These are phyloP conservation scores for Corchorus olitorius DNA, from an alignment of 345 rosid genomes.

Conservation along the genomic window DNA sequence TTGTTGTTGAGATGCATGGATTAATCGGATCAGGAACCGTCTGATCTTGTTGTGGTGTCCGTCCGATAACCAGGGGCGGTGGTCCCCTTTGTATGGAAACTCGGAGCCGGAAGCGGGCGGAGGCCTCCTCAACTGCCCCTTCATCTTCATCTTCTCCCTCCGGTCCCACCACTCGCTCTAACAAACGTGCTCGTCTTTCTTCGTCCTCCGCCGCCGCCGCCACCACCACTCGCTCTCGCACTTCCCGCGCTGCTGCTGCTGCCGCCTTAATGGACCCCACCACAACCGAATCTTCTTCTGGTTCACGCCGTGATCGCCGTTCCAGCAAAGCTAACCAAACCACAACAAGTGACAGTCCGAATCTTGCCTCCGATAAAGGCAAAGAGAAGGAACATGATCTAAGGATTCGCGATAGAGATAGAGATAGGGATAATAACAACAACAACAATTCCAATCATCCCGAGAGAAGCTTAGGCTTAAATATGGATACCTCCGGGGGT, in stretches of 20 bases:
- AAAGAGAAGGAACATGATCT: conserved; percentile 92
- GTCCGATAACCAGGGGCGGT: conserved; percentile 43
- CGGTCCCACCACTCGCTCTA: conserved; percentile 76
- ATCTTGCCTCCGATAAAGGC: conserved; percentile 65
- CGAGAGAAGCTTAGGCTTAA: conserved; percentile 48
- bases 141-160: conserved; percentile 62
- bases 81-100: conserved; percentile 98
- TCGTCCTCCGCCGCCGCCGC: conserved; percentile 38
- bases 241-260: conserved; percentile 38
- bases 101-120: conserved; percentile 99
- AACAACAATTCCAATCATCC: conserved; percentile 2
- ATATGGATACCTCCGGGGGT: conserved; percentile 57
- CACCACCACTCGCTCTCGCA: conserved; percentile 46
- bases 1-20: conserved; percentile 45
- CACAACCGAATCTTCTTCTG: conserved; percentile 68
- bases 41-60: conserved; percentile 45
- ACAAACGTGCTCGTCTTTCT: conserved; percentile 73
- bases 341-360: conserved; percentile 32
- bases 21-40: conserved; percentile 51
- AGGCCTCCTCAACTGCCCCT: conserved; percentile 99
- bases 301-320: conserved; percentile 75
- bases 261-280: conserved; percentile 73
- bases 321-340: conserved; percentile 29
- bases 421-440: conserved; percentile 41
- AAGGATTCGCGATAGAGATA: conserved; percentile 55